These are phyloP conservation scores for Closterium sp. DNA, from an alignment of 139 green algal species.

Conservation along the genomic window DNA sequence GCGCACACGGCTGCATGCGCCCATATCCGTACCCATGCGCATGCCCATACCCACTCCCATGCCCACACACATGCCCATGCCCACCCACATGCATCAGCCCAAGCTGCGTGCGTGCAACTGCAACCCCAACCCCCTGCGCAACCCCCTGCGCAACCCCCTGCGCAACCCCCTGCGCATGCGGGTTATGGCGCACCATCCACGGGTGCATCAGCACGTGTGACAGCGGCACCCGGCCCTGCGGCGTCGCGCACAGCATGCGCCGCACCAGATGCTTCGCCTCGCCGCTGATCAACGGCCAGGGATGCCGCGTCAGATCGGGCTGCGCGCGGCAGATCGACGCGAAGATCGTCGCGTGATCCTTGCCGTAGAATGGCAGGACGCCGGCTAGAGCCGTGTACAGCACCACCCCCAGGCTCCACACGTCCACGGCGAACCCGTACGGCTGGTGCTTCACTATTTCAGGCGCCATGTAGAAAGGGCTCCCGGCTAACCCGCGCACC, in stretches of 20 bases:
- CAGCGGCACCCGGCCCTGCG: not conserved
- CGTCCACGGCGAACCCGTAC: conserved; percentile 11
- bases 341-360: conserved; percentile 23
- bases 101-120: not conserved
- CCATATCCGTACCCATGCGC: not conserved
- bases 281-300: conserved; percentile 8
- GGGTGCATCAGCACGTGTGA: not conserved
- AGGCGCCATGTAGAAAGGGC: conserved; percentile 22
- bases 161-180: not conserved
- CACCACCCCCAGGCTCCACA: conserved; percentile 26
- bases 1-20: not conserved
- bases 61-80: not conserved
- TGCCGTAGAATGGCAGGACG: conserved; percentile 14
- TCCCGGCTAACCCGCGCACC: not conserved
- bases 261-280: conserved; percentile 24
- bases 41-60: not conserved
- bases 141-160: not conserved
- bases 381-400: conserved; percentile 9
- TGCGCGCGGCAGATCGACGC: conserved; percentile 5
- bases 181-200: not conserved
- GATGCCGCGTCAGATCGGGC: conserved; percentile 14
- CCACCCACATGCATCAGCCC: not conserved
- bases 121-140: not conserved
- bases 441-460: not conserved
- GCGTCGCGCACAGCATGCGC: conserved; percentile 14